Evolutionary conservation across 345 rosid species (phyloP).

Genomic region (Trapa incisa): DNA sequence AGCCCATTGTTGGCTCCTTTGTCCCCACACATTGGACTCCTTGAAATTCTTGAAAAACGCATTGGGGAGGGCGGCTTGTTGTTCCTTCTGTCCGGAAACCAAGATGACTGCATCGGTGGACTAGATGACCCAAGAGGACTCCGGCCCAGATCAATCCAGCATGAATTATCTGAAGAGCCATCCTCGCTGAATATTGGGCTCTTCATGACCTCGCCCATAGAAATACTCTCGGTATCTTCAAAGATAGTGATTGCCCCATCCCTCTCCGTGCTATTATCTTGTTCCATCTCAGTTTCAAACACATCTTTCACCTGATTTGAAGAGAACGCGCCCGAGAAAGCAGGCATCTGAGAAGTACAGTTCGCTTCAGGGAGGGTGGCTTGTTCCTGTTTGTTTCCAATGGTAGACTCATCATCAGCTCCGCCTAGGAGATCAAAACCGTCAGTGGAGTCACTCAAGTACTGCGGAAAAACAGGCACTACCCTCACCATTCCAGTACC

Average conservation of each 20-base stretch:
- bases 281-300: constrained; percentile 60
- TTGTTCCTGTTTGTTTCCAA: constrained; percentile 22
- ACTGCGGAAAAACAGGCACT: constrained; percentile 52
- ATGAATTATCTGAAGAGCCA: constrained; percentile 50
- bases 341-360: constrained; percentile 45
- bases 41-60: constrained; percentile 17
- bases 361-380: constrained; percentile 17
- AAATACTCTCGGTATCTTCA: constrained; percentile 65
- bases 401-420: constrained; percentile 24
- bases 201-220: constrained; percentile 69
- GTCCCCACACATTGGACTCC: constrained; percentile 29
- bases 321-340: constrained; percentile 69
- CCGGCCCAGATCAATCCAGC: constrained; percentile 62
- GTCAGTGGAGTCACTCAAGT: constrained; percentile 69
- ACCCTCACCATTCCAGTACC: constrained; percentile 76
- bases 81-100: constrained; percentile 37
- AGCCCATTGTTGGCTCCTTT: constrained; percentile 10
- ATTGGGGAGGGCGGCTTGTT: constrained; percentile 28
- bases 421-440: constrained; percentile 48
- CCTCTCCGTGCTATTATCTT: constrained; percentile 57
- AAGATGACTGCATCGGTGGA: constrained; percentile 30
- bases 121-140: constrained; percentile 48
- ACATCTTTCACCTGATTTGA: constrained; percentile 66
- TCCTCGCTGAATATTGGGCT: constrained; percentile 63
- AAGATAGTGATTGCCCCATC: constrained; percentile 71